Percentiles rank a stretch among this genome's conserved stretches.
Conservation (phyloP, 495 filamentous ascomycete genomes). For the Aspergillus heteromorphus region DNA sequence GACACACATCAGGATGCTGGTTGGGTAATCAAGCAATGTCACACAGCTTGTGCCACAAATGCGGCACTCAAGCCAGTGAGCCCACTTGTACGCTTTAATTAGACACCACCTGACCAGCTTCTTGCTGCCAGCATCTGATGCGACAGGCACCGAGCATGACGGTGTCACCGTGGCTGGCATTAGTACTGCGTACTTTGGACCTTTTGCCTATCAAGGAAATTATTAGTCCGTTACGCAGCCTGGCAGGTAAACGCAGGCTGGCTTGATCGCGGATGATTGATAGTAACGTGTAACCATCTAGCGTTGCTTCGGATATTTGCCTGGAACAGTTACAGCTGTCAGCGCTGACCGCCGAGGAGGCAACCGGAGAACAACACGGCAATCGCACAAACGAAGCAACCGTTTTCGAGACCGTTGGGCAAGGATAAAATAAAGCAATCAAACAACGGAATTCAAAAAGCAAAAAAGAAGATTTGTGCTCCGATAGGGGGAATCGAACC, state of each 20-base stretch:
- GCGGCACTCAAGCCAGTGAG: not conserved
- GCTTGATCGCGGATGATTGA: not conserved
- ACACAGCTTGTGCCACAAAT: not conserved
- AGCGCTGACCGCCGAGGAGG: not conserved
- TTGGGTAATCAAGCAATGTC: not conserved
- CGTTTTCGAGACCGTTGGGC: no score
- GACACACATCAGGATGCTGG: not conserved
- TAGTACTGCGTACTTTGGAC: not conserved
- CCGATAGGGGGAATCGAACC: constrained; percentile 36
- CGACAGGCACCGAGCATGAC: not conserved
- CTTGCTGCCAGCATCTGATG: not conserved
- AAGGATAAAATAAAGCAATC: not conserved
- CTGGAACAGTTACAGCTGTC: not conserved
- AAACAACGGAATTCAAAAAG: not conserved
- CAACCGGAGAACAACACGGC: not conserved
- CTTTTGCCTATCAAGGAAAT: constrained; percentile 5
- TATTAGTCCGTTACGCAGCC: not conserved
- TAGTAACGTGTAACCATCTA: not conserved
- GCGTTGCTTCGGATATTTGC: not conserved
- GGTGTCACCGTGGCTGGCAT: not conserved
- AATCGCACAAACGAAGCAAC: not conserved
- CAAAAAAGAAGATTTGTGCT: constrained; percentile 5
- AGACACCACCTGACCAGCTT: not conserved
- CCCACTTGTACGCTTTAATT: not conserved
- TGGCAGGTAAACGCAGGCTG: not conserved